A percentile compares a stretch with the other conserved stretches of the same genome.
Conservation (phyloP, 345 rosid species). For the Conringia planisiliqua region DNA sequence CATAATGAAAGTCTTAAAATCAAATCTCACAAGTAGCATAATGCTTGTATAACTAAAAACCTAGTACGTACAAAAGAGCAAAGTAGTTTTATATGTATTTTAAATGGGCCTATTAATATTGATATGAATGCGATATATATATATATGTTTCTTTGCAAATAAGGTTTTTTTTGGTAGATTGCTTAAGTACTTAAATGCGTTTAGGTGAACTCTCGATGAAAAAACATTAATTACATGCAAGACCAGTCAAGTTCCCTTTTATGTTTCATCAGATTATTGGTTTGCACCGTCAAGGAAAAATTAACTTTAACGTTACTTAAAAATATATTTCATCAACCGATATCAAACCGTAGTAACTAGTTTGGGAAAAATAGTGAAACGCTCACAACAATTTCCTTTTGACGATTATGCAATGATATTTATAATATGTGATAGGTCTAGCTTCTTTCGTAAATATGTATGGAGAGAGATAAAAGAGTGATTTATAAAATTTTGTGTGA, state of each 20-base stretch:
- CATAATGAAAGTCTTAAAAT: neutral
- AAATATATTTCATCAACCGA: neutral
- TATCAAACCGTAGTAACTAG: neutral
- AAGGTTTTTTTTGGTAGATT: conserved; percentile 25
- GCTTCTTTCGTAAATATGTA: neutral
- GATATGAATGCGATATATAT: neutral
- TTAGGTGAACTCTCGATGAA: conserved; percentile 12
- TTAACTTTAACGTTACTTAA: conserved; percentile 3
- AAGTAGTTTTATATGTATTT: neutral
- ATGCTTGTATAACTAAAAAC: neutral
- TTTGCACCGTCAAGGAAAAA: neutral
- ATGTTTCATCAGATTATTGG: conserved; percentile 11
- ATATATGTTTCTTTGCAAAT: neutral
- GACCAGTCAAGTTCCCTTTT: conserved; percentile 4
- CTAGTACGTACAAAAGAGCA: neutral
- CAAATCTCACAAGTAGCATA: neutral
- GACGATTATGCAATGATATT: neutral
- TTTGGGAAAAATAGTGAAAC: neutral
- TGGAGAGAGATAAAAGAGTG: neutral
- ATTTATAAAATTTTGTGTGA: neutral
- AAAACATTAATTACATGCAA: conserved; percentile 21
- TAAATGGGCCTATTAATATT: neutral
- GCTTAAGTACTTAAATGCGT: neutral
- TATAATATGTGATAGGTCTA: neutral
- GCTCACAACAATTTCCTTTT: neutral